Evolutionary conservation across 2,329 filamentous ascomycete species (phyloP), one percentile per base, ranked within the genome.

Genomic region (Colletotrichum higginsianum): DNA sequence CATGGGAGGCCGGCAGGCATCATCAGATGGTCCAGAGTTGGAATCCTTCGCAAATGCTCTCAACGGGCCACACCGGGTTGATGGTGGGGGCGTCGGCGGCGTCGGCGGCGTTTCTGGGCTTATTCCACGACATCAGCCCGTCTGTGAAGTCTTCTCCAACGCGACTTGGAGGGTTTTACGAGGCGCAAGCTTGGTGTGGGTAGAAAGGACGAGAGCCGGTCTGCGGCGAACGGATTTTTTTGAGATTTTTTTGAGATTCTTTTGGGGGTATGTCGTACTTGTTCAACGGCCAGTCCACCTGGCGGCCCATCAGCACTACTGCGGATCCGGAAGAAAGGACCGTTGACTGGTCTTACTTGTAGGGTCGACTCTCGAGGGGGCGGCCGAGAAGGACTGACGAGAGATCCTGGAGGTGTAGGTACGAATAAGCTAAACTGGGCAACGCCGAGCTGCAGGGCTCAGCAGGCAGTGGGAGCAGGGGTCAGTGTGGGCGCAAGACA

Each of bases 21-120:
- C 42, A 21, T 46, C 52, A 21, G 49, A 38, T 30, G 21, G n/a
- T 40, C 21, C 30, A 38, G 13, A 30, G 52, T 64, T 26, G 35
- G 49, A 53, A 52, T 61, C 60, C 16, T 72, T 72, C 55, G 69
- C 66, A 70, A 70, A 72, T 38, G 35, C 35, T 70, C 53, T 70
- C 69, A 67, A 56, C 18, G 67, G 57, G 16, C 21, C 35, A 49
- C 35, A 49, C 50, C 12, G 23, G 61, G 38, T 30, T 23, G 11
- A 15, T 35, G 26, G 21, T 23, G 21, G 12, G 30, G 61, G 5
- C 5, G 26, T 26, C 26, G 26, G 26, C 26, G 35, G 44, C 60
- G 52, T 44, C 9, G 50, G 12, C 44, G 23, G 60, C 30, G 12
- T 21, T 11, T 23, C 52, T 68, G 66, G 67, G 40, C 55, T 18